Conservation (phyloP, 768 basidiomycete species). For the Trametes meyenii region DNA sequence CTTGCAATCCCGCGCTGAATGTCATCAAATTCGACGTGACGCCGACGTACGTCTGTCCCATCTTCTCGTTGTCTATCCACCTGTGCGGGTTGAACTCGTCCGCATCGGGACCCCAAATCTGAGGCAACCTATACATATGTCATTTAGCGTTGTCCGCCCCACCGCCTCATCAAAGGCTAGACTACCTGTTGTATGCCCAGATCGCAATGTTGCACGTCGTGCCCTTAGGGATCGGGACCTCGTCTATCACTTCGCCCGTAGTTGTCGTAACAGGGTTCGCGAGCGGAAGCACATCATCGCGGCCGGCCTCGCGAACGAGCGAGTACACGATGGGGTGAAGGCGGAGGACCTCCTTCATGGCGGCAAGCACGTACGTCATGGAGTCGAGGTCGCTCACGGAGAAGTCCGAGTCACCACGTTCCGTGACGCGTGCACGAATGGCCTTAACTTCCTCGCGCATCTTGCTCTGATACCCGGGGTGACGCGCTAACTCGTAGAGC, state of each 20-base stretch:
- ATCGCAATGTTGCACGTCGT: conserved; percentile 30
- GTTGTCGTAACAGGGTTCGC: conserved; percentile 12
- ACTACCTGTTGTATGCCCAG: conserved; percentile 39
- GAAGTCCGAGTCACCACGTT: conserved; percentile 22
- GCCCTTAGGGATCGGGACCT: conserved; percentile 34
- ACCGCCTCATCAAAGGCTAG: background rate
- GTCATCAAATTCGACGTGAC: conserved; percentile 23
- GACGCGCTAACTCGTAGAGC: conserved; percentile 23
- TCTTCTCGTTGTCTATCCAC: conserved; percentile 25
- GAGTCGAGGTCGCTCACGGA: conserved; percentile 18
- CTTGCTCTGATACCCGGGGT: conserved; percentile 10
- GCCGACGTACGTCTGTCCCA: conserved; percentile 24
- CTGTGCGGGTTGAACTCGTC: conserved; percentile 34
- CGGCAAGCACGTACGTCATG: conserved; percentile 4
- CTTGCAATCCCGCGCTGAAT: conserved; percentile 23
- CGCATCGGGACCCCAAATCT: conserved; percentile 38
- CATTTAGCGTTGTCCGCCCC: background rate
- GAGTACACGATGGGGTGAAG: conserved; percentile 25
- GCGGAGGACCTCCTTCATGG: conserved; percentile 29
- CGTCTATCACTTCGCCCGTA: conserved; percentile 22
- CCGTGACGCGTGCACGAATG: conserved; percentile 14
- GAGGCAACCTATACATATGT: conserved; percentile 20
- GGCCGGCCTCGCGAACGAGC: conserved; percentile 23
- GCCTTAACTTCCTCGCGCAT: conserved; percentile 21
- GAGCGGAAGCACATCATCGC: conserved; percentile 31